These are phyloP conservation scores for Schoenoplectus triqueter DNA, from an alignment of 202 grass and related monocot species.

Conservation along the genomic window DNA sequence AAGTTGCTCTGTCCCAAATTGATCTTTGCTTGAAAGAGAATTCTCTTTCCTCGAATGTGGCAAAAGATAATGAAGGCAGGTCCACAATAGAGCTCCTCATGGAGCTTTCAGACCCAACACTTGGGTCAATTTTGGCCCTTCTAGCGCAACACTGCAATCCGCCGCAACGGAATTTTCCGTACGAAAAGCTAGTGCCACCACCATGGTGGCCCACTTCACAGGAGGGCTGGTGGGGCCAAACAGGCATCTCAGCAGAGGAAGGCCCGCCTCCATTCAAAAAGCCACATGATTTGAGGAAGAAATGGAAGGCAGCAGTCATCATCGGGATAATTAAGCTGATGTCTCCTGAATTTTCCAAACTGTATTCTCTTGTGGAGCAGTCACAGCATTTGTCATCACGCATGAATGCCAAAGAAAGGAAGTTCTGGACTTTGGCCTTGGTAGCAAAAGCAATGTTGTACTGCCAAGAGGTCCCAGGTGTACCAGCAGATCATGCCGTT, in stretches of 20 bases:
- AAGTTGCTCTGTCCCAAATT: background rate
- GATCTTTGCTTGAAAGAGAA: background rate
- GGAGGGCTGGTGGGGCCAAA: conserved; percentile 14
- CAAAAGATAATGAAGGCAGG: background rate
- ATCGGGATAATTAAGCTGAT: conserved; percentile 25
- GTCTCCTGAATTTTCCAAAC: background rate
- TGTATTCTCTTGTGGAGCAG: background rate
- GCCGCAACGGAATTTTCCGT: conserved; percentile 17
- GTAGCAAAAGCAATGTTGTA: background rate
- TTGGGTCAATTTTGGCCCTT: background rate
- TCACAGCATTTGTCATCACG: background rate
- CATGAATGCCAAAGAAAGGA: conserved; percentile 33
- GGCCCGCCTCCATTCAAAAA: conserved; percentile 32
- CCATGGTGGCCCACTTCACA: conserved; percentile 37
- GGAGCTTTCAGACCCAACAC: conserved; percentile 18
- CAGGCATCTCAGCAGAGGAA: background rate
- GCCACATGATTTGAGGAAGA: conserved; percentile 33
- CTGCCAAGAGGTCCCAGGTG: background rate
- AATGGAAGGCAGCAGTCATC: conserved; percentile 28
- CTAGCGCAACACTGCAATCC: conserved; percentile 29
- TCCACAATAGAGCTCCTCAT: conserved; percentile 14
- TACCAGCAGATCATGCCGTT: background rate
- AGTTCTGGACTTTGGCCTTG: conserved; percentile 27
- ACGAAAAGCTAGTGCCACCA: background rate
- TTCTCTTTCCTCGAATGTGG: background rate